Base-by-base conservation (phyloP, 163 green algal species). In the Coccomyxa subellipsoidea region DNA sequence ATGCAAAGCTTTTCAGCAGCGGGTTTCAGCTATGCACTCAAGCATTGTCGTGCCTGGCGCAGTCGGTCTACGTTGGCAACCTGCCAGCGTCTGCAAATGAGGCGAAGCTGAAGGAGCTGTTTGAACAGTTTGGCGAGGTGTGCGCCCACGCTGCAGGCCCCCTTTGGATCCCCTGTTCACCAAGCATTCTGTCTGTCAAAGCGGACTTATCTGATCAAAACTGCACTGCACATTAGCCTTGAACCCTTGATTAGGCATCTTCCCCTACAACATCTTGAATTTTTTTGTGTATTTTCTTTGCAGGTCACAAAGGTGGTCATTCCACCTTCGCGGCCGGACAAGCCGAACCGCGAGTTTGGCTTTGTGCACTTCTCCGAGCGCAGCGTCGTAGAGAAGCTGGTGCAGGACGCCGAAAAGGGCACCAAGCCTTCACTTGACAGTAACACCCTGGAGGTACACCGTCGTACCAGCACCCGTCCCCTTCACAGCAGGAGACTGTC, bases 351-450 rank as follows among this genome's bases (percentile, higher is more conserved):
- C 53, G 90, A 95, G 72, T 98, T 94, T 83, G 93, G 89, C 2
- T 98, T 98, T 82, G 87, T 98, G 66, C 92, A 96, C 85, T 98
- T 94, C 79, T 76, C 37, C 18, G 92, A 97, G 27, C 88, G 92
- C 7, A 40, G 78, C 34, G 79, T 85, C 27, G 93, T 92, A 31
- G 80, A 92, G 5, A 87, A 85, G 72, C 81, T 81, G 27, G 85
- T 90, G 0, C 81, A 89, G 35, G 89, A 90, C 29, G 79, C 84
- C 38, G 85, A 87, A 85, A 80, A 76, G 73, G 75, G 40, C n/a
- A 59, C 36, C 78, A 72, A 54, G 31, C 69, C 36, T 66, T 12
- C 7, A 38, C 54, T 71, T 37, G 38, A 81, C 72, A 39, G 77
- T 76, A 78, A 29, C 53, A 27, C 32, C 77, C n/a, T 83, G 5